Percentiles rank a stretch among this genome's conserved stretches.
Evolutionary conservation across 192 early-diverging fungal species (phyloP).

Genomic region (Podila horticola): DNA sequence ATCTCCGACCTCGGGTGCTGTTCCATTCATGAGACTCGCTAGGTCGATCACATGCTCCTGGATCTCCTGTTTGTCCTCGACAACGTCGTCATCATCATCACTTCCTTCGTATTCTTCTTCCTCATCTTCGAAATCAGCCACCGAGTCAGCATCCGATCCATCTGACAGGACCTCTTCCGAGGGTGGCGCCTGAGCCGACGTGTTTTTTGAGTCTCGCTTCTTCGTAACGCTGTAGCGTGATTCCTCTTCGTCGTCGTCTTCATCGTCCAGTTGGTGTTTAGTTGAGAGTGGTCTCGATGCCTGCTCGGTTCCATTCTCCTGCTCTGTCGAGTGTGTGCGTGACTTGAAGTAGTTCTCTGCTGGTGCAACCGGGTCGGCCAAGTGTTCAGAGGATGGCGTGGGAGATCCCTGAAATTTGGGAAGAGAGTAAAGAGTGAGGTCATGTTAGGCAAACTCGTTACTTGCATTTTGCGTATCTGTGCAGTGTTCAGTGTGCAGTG

Average conservation of each 20-base stretch:
- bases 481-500: too few relatives aligned
- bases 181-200: not conserved
- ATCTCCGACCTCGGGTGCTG: not conserved
- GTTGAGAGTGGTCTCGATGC: not conserved
- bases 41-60: conserved; percentile 34
- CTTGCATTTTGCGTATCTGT: too few relatives aligned
- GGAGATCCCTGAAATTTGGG: not conserved
- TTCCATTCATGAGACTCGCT: not conserved
- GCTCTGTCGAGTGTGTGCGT: conserved; percentile 9
- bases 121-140: not conserved
- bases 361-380: conserved; percentile 6
- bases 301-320: conserved; percentile 2
- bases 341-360: conserved; percentile 39
- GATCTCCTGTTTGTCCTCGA: not conserved
- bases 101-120: not conserved
- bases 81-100: not conserved
- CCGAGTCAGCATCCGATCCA: not conserved
- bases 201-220: conserved; percentile 9
- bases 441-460: too few relatives aligned
- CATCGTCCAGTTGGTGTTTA: not conserved
- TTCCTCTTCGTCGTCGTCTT: conserved; percentile 15
- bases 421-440: too few relatives aligned
- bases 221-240: conserved; percentile 33
- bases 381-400: not conserved
- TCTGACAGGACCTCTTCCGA: not conserved